Base-by-base conservation (phyloP, 805 yeast species). In the Starmerella riodocensis region DNA sequence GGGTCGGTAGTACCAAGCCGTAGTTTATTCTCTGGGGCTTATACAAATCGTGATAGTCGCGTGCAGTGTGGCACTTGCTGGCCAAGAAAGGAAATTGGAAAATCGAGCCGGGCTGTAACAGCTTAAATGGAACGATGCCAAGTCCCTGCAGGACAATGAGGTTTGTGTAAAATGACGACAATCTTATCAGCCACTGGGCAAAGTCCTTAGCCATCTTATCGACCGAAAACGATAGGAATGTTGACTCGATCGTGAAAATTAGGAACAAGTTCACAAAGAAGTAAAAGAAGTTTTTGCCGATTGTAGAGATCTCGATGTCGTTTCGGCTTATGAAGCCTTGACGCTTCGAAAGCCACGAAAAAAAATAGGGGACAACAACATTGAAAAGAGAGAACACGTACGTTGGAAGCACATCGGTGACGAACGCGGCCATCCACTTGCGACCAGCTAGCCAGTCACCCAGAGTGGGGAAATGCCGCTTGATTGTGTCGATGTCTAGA, bases 311-410 rank as follows among this genome's bases (percentile, higher is more conserved):
- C 56, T 91, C 97, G 49, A 82, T 94, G 49, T 91, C 97, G 29
- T 94, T 86, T 52, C 80, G 78, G 5, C 96, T 84, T 0, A 93
- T 76, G 52, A 74, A 82, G 0, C 97, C 97, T 62, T 88, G 98
- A 36, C 72, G 67, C 3, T 75, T 66, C 0, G 96, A 78, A 36
- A 88, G 62, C 72, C 81, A 82, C 34, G 81, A 83, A 55, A 83
- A 86, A 35, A 88, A 64, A 53, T 76, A 86, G 2, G 98, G 98
- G 51, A 86, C 75, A 12, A 76, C 66, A 34, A 79, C 70, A 58
- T 86, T 91, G 61, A 91, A 66, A 36, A 84, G 58, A 0, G 97
- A 83, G 64, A 84, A 86, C 45, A 91, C 65, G 67, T 84, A 82
- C 1, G 96, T 86, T 6, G 98, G 97, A 41, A 88, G 62, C 42